Conservation (phyloP, 2,329 filamentous ascomycete genomes). For the Whalleya microplaca region DNA sequence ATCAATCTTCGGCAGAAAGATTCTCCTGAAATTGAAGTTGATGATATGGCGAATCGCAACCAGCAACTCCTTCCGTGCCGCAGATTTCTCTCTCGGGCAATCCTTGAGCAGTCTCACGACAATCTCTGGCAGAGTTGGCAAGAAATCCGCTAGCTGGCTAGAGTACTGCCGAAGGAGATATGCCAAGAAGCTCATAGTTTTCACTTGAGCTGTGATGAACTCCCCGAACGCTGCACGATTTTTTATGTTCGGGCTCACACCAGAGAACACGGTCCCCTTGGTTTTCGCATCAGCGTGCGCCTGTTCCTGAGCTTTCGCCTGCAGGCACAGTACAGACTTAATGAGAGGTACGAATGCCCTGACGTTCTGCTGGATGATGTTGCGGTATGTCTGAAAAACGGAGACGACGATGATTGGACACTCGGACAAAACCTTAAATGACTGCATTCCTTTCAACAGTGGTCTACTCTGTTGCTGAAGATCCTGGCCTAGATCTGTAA, state of each 20-base stretch:
- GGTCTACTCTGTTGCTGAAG: conserved; percentile 80
- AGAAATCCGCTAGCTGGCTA: conserved; percentile 83
- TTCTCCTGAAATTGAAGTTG: conserved; percentile 97
- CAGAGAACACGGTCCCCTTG: conserved; percentile 83
- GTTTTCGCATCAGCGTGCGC: conserved; percentile 84
- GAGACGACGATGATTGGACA: conserved; percentile 99
- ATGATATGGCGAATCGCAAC: conserved; percentile 98
- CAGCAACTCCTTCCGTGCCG: conserved; percentile 89
- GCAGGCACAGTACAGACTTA: conserved; percentile 83
- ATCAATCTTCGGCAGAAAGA: conserved; percentile 93
- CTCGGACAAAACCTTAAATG: conserved; percentile 97
- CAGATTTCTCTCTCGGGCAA: conserved; percentile 91
- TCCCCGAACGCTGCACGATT: conserved; percentile 94
- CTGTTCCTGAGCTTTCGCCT: conserved; percentile 91
- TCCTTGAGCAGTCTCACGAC: conserved; percentile 91
- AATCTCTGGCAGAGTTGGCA: conserved; percentile 82
- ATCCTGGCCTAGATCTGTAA: conserved; percentile 80
- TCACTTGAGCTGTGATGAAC: conserved; percentile 96
- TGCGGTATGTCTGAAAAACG: conserved; percentile 91
- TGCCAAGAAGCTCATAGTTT: conserved; percentile 98
- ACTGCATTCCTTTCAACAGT: conserved; percentile 92
- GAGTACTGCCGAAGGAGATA: conserved; percentile 90
- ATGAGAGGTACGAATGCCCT: conserved; percentile 92
- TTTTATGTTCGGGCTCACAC: conserved; percentile 90
- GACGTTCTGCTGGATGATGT: conserved; percentile 80